phyloP scores from a whole-genome alignment of 345 rosid genomes.

The Clarkia xantiana region DNA sequence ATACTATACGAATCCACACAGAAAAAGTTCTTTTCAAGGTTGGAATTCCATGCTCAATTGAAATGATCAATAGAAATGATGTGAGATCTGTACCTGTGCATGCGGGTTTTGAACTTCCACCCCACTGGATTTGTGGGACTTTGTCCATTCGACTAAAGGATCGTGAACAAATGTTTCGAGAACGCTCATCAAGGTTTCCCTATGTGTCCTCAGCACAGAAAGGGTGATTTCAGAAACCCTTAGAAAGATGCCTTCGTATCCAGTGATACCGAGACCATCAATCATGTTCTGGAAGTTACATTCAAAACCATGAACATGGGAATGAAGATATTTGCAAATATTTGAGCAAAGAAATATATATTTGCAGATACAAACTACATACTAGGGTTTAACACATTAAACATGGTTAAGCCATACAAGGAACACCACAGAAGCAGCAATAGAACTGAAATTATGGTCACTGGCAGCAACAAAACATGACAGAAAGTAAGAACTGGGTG shows the following conservation, averaged over 20 bases:
- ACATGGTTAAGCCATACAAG: too few species aligned
- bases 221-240: slow-evolving; percentile 83
- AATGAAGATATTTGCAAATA: slow-evolving; percentile 2
- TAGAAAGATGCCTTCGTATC: slow-evolving; percentile 82
- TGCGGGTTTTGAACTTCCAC: slow-evolving; percentile 98
- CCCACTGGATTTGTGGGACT: slow-evolving; percentile 87
- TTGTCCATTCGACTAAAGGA: slow-evolving; percentile 99
- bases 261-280: slow-evolving; percentile 95
- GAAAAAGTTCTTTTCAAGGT: too few species aligned
- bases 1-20: not conserved
- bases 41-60: too few species aligned
- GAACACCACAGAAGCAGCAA: too few species aligned
- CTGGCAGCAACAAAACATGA: not conserved
- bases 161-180: slow-evolving; percentile 98
- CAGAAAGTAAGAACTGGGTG: not conserved
- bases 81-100: slow-evolving; percentile 53
- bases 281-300: slow-evolving; percentile 67
- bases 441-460: too few species aligned
- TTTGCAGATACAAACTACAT: too few species aligned
- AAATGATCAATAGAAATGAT: too few species aligned
- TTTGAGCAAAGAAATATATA: not conserved
- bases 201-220: slow-evolving; percentile 68
- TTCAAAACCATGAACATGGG: slow-evolving; percentile 6
- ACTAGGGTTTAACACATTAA: too few species aligned
- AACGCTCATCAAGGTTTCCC: slow-evolving; percentile 92